Percentiles rank a stretch among this genome's conserved stretches.
These are phyloP conservation scores for Sclerotinia sclerotiorum DNA, from an alignment of 2,329 filamentous ascomycete genomes.

Conservation along the genomic window DNA sequence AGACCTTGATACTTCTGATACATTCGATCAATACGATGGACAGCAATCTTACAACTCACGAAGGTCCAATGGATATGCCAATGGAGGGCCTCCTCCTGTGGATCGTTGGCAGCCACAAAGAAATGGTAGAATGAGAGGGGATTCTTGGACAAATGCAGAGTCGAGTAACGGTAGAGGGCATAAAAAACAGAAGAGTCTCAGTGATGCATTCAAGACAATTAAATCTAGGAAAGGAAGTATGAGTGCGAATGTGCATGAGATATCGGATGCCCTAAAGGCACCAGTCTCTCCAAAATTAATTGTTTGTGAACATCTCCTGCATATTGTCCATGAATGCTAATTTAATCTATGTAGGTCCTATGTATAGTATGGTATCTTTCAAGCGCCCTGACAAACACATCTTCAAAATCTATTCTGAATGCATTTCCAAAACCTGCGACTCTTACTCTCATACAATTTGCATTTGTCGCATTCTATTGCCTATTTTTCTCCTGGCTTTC, in stretches of 20 bases:
- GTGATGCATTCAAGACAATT: conserved; percentile 83
- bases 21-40: conserved; percentile 25
- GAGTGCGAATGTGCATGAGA: conserved; percentile 88
- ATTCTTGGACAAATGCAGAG: conserved; percentile 32
- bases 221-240: conserved; percentile 79
- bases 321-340: conserved; percentile 28
- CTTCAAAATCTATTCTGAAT: conserved; percentile 94
- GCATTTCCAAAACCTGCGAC: conserved; percentile 88
- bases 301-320: conserved; percentile 52
- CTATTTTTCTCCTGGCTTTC: conserved; percentile 76
- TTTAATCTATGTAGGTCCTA: conserved; percentile 59
- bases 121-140: conserved; percentile 44
- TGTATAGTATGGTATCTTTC: conserved; percentile 94
- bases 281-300: conserved; percentile 86
- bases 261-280: conserved; percentile 86
- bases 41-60: conserved; percentile 28
- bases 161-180: conserved; percentile 47
- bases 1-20: conserved; percentile 48
- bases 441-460: conserved; percentile 89
- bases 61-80: conserved; percentile 35
- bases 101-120: conserved; percentile 64
- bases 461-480: conserved; percentile 87
- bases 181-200: conserved; percentile 78
- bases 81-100: conserved; percentile 39
- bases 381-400: conserved; percentile 94